Percentiles rank a stretch among this genome's conserved stretches.
These are phyloP conservation scores for Leccinum broughii DNA, from an alignment of 768 basidiomycete species.

Conservation along the genomic window DNA sequence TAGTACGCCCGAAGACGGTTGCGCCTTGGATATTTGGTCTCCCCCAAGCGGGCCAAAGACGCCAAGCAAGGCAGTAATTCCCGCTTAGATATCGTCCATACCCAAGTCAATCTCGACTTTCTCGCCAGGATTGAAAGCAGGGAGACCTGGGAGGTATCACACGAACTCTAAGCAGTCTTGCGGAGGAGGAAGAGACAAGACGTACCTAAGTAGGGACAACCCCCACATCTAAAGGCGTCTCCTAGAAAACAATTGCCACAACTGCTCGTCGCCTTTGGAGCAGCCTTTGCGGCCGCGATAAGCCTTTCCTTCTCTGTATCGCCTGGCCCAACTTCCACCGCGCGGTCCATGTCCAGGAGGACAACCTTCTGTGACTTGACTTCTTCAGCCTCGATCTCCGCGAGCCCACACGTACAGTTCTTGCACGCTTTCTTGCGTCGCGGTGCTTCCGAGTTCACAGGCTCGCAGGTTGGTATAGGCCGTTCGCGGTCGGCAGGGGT, in stretches of 20 bases:
- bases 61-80: background rate
- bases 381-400: slow-evolving; percentile 90
- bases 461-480: slow-evolving; percentile 77
- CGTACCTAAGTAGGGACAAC: slow-evolving; percentile 95
- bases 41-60: background rate
- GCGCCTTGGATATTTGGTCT: slow-evolving; percentile 2
- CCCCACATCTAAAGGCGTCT: slow-evolving; percentile 95
- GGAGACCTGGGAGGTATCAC: slow-evolving; percentile 66
- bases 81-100: slow-evolving; percentile 80
- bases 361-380: slow-evolving; percentile 58
- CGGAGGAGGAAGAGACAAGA: slow-evolving; percentile 19
- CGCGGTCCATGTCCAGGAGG: slow-evolving; percentile 59
- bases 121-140: slow-evolving; percentile 97
- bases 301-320: slow-evolving; percentile 66
- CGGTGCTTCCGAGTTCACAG: slow-evolving; percentile 48
- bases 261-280: slow-evolving; percentile 90
- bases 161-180: slow-evolving; percentile 11
- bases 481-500: slow-evolving; percentile 80
- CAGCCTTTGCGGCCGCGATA: slow-evolving; percentile 61
- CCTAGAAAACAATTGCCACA: slow-evolving; percentile 98
- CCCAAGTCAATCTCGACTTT: slow-evolving; percentile 90
- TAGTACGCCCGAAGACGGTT: background rate
- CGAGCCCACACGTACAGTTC: slow-evolving; percentile 93
- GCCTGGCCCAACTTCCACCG: slow-evolving; percentile 56
- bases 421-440: slow-evolving; percentile 92